Evolutionary conservation across 2,329 filamentous ascomycete genomes (phyloP), one percentile per base, ranked within the genome.

Genomic region (Sporothrix curviconia): DNA sequence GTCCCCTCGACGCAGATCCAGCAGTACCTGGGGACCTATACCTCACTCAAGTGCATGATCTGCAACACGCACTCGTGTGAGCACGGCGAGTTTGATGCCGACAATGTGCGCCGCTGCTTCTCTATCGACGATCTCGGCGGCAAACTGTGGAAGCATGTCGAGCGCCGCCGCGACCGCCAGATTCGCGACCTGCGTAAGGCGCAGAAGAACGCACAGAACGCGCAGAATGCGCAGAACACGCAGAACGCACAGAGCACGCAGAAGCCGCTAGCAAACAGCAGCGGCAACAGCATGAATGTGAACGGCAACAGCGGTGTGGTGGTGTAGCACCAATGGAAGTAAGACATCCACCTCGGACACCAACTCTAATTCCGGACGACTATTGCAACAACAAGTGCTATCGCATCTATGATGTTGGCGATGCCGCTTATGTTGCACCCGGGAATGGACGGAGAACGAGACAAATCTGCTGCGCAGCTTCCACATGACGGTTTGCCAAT

Each of bases 21-120:
- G 62, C 72, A 72, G 22, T 74, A 75, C 36, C 65, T 84, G 24
- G 77, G 78, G 50, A 83, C 78, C 1, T 82, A 83, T 64, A 75
- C 76, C 32, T 73, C 80, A 9, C 72, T 84, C 15, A 78, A 78
- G 12, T 84, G 81, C 62, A 68, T 82, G n/a, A 77, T 83, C 53
- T 84, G 81, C 67, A 80, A 76, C 64, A 79, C 79, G 52, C 78
- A 83, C 65, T 82, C 80, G 12, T 84, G 81, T 59, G 81, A 84
- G 64, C 81, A 84, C 61, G 81, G 81, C 46, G 80, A 83, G 55
- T 83, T 82, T 53, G 78, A 81, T 56, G 66, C 69, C 7, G 76
- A 78, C 52, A 79, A 80, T 59, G 79, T 81, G 63, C 74, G 77
- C 34, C 78, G 75, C 49, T 70, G 76, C 3, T 79, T 83, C 63